Conservation (phyloP, 169 alveolate genomes). For the Eimeria acervulina region DNA sequence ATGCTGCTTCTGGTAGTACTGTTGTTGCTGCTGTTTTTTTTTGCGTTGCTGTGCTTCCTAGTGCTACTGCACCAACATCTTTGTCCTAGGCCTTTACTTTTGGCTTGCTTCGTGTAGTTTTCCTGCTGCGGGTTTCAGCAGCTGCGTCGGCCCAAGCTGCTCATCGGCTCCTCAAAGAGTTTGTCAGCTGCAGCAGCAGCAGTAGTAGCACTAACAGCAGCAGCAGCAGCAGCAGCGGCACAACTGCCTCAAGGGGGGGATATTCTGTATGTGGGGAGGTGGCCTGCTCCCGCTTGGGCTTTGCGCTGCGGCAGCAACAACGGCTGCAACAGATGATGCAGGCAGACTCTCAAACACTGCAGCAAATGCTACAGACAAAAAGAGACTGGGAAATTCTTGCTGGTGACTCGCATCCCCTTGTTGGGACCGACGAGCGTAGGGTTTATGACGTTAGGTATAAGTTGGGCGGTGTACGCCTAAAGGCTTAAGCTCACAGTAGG, state of each 20-base stretch:
- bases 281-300: conserved; percentile 7
- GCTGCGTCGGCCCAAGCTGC: conserved; percentile 30
- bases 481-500: neutral
- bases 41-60: conserved; percentile 7
- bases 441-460: too few species aligned
- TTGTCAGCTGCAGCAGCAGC: neutral
- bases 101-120: neutral
- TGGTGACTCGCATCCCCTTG: neutral
- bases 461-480: neutral
- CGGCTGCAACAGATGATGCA: conserved; percentile 29
- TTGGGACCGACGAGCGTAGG: neutral
- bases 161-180: neutral
- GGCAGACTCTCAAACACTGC: neutral
- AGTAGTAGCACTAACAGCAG: neutral
- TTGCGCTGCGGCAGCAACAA: conserved; percentile 58
- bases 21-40: neutral
- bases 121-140: conserved; percentile 3
- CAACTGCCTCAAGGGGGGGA: neutral
- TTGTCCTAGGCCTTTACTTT: neutral
- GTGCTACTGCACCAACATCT: neutral
- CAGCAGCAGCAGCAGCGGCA: neutral
- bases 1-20: neutral
- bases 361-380: conserved; percentile 7
- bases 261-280: neutral
- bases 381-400: conserved; percentile 43